phyloP scores from a whole-genome alignment of 1,284 basidiomycete species.

The Cutaneotrichosporon cutaneum region DNA sequence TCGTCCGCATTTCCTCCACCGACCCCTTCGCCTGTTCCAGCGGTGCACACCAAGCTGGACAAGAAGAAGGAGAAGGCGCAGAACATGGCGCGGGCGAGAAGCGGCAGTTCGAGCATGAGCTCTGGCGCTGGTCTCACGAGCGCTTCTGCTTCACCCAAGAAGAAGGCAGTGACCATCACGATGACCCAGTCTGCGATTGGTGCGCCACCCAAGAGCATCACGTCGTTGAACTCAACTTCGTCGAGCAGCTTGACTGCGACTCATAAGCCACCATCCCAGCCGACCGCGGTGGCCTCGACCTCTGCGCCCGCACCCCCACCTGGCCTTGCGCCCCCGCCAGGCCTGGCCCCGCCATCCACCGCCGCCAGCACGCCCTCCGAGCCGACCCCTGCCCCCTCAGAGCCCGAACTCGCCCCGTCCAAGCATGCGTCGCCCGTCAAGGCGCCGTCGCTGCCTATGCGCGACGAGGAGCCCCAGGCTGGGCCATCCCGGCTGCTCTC shows the following conservation, averaged over 20 bases:
- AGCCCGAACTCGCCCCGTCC: conserved; percentile 6
- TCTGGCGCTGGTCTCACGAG: conserved; percentile 22
- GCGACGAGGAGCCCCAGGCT: conserved; percentile 33
- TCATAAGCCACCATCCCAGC: conserved; percentile 33
- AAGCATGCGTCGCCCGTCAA: conserved; percentile 8
- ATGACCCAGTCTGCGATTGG: neutral
- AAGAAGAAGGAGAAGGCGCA: conserved; percentile 28
- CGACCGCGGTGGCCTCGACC: neutral
- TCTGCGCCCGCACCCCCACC: conserved; percentile 57
- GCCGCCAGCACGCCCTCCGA: neutral
- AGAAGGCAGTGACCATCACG: conserved; percentile 29
- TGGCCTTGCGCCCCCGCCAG: conserved; percentile 23
- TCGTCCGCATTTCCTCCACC: conserved; percentile 55
- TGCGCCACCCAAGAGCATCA: conserved; percentile 5
- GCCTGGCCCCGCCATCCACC: conserved; percentile 10
- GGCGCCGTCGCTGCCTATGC: neutral
- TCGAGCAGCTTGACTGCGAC: conserved; percentile 2
- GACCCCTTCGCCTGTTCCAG: conserved; percentile 65
- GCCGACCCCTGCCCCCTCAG: conserved; percentile 2
- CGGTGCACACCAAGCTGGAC: conserved; percentile 26
- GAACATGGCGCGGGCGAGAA: conserved; percentile 38
- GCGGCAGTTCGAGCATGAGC: conserved; percentile 38
- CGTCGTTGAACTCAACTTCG: neutral
- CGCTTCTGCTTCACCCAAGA: conserved; percentile 44
- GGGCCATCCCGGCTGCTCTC: conserved; percentile 39